Percentiles rank a stretch among this genome's conserved stretches.
Evolutionary conservation across 768 basidiomycete genomes (phyloP).

Genomic region (Tephrocybe sp.): DNA sequence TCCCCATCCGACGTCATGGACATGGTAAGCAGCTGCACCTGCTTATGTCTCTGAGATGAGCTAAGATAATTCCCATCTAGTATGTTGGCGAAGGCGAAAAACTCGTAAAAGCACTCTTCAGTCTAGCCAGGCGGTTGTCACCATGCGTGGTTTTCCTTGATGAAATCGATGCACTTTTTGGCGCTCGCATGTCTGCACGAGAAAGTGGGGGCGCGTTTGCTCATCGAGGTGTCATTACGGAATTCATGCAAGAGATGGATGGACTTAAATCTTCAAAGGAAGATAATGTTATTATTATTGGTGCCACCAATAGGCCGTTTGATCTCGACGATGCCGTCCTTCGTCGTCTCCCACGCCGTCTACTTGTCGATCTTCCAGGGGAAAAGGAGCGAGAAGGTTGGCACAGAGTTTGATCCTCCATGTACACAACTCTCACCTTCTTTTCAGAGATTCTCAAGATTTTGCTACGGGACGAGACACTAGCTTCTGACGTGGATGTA

Average conservation of each 20-base stretch:
- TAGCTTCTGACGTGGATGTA: constrained; percentile 64
- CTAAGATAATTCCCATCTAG: constrained; percentile 31
- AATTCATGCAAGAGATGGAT: constrained; percentile 98
- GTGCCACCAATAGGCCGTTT: constrained; percentile 91
- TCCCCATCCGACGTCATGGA: constrained; percentile 96
- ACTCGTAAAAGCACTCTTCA: constrained; percentile 85
- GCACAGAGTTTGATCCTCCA: constrained; percentile 15
- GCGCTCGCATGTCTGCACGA: constrained; percentile 74
- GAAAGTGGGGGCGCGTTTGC: constrained; percentile 80
- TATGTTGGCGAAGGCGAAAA: constrained; percentile 91
- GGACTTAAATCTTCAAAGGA: constrained; percentile 79
- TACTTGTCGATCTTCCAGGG: constrained; percentile 88
- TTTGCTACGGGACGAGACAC: constrained; percentile 73
- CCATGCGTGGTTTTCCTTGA: constrained; percentile 95
- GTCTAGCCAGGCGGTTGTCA: constrained; percentile 77
- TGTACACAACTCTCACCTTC: constrained; percentile 2
- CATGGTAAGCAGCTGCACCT: constrained; percentile 59
- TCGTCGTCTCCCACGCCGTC: constrained; percentile 79
- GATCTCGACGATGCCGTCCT: constrained; percentile 91
- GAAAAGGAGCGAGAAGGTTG: constrained; percentile 81
- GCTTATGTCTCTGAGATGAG: too few species aligned
- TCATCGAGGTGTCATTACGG: constrained; percentile 85
- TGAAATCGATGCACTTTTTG: constrained; percentile 92
- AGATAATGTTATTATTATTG: constrained; percentile 85
- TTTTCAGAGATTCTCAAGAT: constrained; percentile 81